Evolutionary conservation across 805 yeast species (phyloP).

Genomic region (Candida michaelii): DNA sequence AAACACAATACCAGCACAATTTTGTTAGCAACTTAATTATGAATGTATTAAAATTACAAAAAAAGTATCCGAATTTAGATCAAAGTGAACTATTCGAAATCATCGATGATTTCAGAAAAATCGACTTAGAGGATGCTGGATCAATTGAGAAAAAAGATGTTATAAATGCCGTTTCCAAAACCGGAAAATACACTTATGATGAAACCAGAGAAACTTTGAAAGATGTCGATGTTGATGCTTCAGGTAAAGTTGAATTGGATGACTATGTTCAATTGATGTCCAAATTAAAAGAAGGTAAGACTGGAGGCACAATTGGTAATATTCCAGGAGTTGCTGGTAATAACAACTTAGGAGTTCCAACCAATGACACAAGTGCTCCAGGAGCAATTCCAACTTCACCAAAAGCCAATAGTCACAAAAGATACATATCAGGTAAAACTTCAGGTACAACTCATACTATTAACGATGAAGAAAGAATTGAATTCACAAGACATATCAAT

Average conservation of each 20-base stretch:
- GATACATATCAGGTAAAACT: conserved; percentile 81
- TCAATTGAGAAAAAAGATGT: conserved; percentile 91
- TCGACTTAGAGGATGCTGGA: conserved; percentile 90
- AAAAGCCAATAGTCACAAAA: conserved; percentile 53
- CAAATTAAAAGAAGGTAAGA: conserved; percentile 59
- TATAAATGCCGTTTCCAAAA: conserved; percentile 74
- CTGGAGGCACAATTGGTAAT: conserved; percentile 10
- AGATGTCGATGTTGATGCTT: conserved; percentile 88
- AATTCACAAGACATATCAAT: conserved; percentile 94
- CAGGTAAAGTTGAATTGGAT: conserved; percentile 95
- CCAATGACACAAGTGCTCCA: conserved; percentile 14
- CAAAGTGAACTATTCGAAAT: conserved; percentile 85
- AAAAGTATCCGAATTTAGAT: conserved; percentile 78
- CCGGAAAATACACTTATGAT: conserved; percentile 84
- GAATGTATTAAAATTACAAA: conserved; percentile 51
- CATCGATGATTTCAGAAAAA: conserved; percentile 79
- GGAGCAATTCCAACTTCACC: conserved; percentile 17
- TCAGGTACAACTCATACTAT: conserved; percentile 94
- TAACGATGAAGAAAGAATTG: conserved; percentile 94
- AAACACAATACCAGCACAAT: conserved; percentile 3
- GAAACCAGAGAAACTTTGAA: conserved; percentile 92
- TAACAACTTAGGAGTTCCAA: conserved; percentile 15
- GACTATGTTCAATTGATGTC: conserved; percentile 86
- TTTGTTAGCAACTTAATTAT: conserved; percentile 17
- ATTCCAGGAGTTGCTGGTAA: conserved; percentile 1